Base-by-base conservation (phyloP, 2,329 filamentous ascomycete genomes). In the Diaporthe sp. region DNA sequence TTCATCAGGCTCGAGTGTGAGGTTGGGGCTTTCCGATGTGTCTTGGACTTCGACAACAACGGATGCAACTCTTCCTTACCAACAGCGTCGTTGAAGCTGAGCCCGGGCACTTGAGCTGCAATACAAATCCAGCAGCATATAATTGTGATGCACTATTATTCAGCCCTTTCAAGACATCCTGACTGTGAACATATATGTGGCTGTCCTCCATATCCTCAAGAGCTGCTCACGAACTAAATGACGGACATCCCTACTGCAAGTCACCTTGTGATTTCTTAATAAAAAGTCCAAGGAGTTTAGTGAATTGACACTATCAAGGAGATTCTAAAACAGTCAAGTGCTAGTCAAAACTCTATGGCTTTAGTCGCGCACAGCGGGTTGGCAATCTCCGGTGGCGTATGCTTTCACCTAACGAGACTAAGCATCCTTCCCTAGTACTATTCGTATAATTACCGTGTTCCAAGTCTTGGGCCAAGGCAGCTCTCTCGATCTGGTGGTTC, bases 1-100 rank as follows among this genome's bases (percentile, higher is more conserved):
- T 2, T 74, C 75, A 8, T 77, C 76, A 33, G 61, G 76, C 15
- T 28, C 28, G 28, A 55, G 13, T 5, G 52, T 19, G 28, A 55
- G 25, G 28, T 4, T 19, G 28, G 33, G 25, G 28, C 13, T 33
- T 2, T 19, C 22, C 5, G 28, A 15, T 33, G 52, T 33, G 52
- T 19, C 33, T 8, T 55, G 15, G 1, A 55, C 9, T 15, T 15
- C 15, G 15, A 28, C 52, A 55, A 55, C 28, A 3, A 33, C 28
- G 5, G 52, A 13, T 15, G 2, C 28, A 33, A 55, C 52, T 19
- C 33, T 7, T 17, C 28, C 25, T 25, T 54, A 25, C 22, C 28
- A 28, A 19, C 5, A 4, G 25, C 57, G 33, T 57, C 50, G 67
- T 70, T 58, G 67, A 70, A 58, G 17, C 50, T 38, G 67, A 70